Evolutionary conservation across 75 land plant genomes (phyloP).

Genomic region (Azolla pinnata): DNA sequence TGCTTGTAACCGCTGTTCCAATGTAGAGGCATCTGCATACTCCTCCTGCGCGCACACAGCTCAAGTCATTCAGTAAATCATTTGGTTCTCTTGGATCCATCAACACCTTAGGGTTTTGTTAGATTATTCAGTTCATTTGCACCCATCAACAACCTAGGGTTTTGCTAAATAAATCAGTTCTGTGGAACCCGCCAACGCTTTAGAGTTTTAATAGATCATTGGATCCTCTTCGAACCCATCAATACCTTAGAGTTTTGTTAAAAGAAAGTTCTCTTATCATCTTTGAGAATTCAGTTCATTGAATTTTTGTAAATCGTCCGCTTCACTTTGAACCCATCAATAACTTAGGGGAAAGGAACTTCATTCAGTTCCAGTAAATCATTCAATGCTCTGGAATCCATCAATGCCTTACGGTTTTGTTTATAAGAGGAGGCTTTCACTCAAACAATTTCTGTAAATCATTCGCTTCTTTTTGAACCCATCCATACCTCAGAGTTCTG

Average conservation of each 20-base stretch:
- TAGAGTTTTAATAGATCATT: no score
- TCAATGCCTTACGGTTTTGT: not conserved
- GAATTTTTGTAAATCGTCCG: no score
- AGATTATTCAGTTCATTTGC: not conserved
- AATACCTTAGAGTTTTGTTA: no score
- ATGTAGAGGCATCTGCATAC: conserved; percentile 46
- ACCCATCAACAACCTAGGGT: not conserved
- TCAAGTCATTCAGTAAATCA: not conserved
- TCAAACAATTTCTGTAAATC: not conserved
- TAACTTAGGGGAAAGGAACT: not conserved
- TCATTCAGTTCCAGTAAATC: not conserved
- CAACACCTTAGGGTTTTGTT: not conserved
- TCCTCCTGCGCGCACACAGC: conserved; percentile 45
- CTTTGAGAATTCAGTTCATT: no score
- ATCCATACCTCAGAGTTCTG: not conserved
- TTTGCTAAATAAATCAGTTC: not conserved
- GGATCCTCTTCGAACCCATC: no score
- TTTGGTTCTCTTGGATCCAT: not conserved
- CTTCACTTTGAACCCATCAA: no score
- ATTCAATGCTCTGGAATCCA: not conserved
- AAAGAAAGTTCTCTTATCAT: no score
- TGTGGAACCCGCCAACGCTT: not conserved
- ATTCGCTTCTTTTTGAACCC: not conserved
- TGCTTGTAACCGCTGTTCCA: conserved; percentile 51
- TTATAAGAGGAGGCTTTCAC: not conserved